phyloP scores from a whole-genome alignment of 2,329 filamentous ascomycete genomes.

The Peltaster fructicola region DNA sequence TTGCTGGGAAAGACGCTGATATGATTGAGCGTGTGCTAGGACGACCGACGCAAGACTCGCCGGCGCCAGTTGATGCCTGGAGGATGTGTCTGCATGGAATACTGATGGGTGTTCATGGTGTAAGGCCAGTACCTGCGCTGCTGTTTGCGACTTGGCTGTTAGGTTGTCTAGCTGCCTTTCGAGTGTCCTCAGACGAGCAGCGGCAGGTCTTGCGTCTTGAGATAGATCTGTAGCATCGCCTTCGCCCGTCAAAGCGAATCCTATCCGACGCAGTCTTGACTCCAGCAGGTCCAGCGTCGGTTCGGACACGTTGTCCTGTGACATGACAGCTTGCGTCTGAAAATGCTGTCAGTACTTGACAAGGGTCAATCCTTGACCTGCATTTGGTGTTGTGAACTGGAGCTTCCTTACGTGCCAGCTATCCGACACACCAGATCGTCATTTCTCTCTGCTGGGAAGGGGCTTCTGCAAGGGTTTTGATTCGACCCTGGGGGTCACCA shows the following conservation, averaged over 20 bases:
- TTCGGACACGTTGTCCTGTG: conserved; percentile 5
- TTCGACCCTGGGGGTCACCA: too few species aligned
- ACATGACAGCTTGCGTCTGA: not conserved
- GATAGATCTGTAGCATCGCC: conserved; percentile 2
- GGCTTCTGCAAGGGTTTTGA: too few species aligned
- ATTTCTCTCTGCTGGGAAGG: not conserved
- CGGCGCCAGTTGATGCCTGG: conserved; percentile 7
- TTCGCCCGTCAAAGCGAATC: conserved; percentile 25
- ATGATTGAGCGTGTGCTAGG: conserved; percentile 26
- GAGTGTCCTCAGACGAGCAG: conserved; percentile 11
- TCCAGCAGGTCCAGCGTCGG: conserved; percentile 28
- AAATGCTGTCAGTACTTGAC: not conserved
- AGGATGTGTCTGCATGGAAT: too few species aligned
- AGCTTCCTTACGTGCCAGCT: not conserved
- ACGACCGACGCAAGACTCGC: conserved; percentile 20
- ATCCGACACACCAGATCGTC: not conserved
- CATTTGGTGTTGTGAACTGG: not conserved
- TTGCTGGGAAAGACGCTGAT: conserved; percentile 25
- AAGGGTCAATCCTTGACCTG: not conserved
- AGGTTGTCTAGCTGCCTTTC: too few species aligned
- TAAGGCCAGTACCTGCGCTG: conserved; percentile 4
- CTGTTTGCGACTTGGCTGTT: too few species aligned
- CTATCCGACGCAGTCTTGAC: conserved; percentile 26
- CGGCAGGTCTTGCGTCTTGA: conserved; percentile 6
- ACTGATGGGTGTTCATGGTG: not conserved